Evolutionary conservation across 148 eudicot species (phyloP).

Genomic region (Rhododendron molle): DNA sequence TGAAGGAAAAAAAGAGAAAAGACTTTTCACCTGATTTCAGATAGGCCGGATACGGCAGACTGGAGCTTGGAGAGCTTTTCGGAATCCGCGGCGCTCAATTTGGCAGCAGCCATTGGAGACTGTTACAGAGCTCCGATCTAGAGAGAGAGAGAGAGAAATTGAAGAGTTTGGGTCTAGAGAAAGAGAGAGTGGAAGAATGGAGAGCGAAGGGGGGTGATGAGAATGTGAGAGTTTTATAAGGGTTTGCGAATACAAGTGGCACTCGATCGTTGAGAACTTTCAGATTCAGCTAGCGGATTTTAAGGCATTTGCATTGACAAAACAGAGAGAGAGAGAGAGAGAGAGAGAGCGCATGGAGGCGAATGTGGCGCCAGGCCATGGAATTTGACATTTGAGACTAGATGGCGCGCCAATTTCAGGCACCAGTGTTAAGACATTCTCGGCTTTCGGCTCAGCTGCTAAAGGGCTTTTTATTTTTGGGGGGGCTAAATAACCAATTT

Average conservation of each 20-base stretch:
- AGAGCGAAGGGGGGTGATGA: neutral
- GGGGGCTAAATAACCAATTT: no score
- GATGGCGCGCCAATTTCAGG: constrained; percentile 7
- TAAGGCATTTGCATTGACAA: neutral
- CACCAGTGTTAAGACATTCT: neutral
- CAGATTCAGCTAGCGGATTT: neutral
- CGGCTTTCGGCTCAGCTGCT: neutral
- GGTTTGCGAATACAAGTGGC: neutral
- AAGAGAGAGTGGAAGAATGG: neutral
- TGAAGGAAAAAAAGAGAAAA: neutral
- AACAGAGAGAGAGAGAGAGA: neutral
- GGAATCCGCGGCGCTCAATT: constrained; percentile 38
- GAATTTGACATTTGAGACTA: neutral
- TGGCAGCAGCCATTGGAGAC: constrained; percentile 50
- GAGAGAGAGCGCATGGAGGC: constrained; percentile 22
- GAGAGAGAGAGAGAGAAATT: no score
- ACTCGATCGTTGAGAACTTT: neutral
- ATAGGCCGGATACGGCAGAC: constrained; percentile 53
- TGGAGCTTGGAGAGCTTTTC: constrained; percentile 62
- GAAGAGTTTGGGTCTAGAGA: neutral
- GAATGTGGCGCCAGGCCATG: constrained; percentile 15
- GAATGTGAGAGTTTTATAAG: neutral
- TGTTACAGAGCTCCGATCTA: constrained; percentile 12
- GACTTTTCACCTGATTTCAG: constrained; percentile 54
- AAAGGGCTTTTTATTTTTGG: neutral